A percentile compares a stretch with the other conserved stretches of the same genome.
Evolutionary conservation across 495 filamentous ascomycete species (phyloP).

Genomic region (Corynascus novoguineensis): DNA sequence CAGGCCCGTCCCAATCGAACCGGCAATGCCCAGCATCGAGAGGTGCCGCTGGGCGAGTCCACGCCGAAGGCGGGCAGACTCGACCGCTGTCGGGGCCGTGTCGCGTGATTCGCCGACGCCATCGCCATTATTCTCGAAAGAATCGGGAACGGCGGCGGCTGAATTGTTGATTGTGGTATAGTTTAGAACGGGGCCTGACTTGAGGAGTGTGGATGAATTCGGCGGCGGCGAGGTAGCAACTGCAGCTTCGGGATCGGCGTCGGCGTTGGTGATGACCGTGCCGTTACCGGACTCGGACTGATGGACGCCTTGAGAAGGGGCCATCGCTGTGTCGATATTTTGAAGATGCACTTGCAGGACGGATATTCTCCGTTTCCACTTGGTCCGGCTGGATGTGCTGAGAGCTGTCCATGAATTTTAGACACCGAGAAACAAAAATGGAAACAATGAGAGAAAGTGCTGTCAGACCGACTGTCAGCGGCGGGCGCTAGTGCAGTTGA

Average conservation of each 20-base stretch:
- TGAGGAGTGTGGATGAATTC: background rate
- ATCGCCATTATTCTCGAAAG: background rate
- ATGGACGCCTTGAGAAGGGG: background rate
- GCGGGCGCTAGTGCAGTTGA: no score
- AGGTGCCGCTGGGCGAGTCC: slow-evolving; percentile 43
- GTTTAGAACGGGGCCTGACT: background rate
- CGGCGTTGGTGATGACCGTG: background rate
- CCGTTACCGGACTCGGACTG: background rate
- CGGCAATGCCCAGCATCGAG: slow-evolving; percentile 45
- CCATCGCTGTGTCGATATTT: background rate
- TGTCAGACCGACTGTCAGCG: no score
- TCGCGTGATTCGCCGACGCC: background rate
- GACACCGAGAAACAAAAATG: no score
- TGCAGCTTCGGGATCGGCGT: background rate
- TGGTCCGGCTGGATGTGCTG: no score
- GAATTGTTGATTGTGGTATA: background rate
- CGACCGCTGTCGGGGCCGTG: background rate
- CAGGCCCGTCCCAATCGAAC: slow-evolving; percentile 51
- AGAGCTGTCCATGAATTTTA: no score
- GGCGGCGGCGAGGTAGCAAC: background rate
- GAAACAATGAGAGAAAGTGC: no score
- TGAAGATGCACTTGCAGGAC: no score
- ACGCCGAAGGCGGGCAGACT: slow-evolving; percentile 27
- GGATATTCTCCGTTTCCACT: no score
- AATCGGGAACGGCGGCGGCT: background rate